These are phyloP conservation scores for Hypoxylon sp. DNA, from an alignment of 2,329 filamentous ascomycete genomes.

Conservation along the genomic window DNA sequence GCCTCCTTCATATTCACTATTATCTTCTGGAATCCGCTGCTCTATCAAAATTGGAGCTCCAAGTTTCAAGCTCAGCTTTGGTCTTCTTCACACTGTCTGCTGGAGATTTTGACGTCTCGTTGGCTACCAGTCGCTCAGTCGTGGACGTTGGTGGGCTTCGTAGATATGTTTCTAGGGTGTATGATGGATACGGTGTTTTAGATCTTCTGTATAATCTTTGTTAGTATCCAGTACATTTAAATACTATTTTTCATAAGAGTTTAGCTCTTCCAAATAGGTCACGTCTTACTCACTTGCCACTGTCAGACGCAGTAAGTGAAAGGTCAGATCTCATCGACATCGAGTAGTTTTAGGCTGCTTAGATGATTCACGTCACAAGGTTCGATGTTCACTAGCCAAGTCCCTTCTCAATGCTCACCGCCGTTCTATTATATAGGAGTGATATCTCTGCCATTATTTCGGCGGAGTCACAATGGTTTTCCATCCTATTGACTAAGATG, in stretches of 20 bases:
- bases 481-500: neutral
- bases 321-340: slow-evolving; percentile 26
- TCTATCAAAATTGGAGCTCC: slow-evolving; percentile 26
- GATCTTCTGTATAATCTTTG: slow-evolving; percentile 9
- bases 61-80: slow-evolving; percentile 22
- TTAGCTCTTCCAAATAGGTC: neutral
- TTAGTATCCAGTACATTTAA: slow-evolving; percentile 10
- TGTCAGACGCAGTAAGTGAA: slow-evolving; percentile 25
- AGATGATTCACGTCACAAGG: slow-evolving; percentile 9
- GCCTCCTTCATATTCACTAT: neutral
- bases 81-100: slow-evolving; percentile 8
- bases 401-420: slow-evolving; percentile 31
- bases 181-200: slow-evolving; percentile 19
- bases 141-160: slow-evolving; percentile 27
- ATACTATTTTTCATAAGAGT: neutral
- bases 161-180: slow-evolving; percentile 33
- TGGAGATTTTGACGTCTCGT: slow-evolving; percentile 10
- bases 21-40: slow-evolving; percentile 6
- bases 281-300: slow-evolving; percentile 29
- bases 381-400: slow-evolving; percentile 8
- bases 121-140: slow-evolving; percentile 29
- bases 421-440: slow-evolving; percentile 33
- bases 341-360: neutral
- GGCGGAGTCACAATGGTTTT: slow-evolving; percentile 19
- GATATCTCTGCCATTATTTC: slow-evolving; percentile 1